Evolutionary conservation across 2,329 filamentous ascomycete species (phyloP), one percentile per base, ranked within the genome.

Genomic region (Lecanicillium sp.): DNA sequence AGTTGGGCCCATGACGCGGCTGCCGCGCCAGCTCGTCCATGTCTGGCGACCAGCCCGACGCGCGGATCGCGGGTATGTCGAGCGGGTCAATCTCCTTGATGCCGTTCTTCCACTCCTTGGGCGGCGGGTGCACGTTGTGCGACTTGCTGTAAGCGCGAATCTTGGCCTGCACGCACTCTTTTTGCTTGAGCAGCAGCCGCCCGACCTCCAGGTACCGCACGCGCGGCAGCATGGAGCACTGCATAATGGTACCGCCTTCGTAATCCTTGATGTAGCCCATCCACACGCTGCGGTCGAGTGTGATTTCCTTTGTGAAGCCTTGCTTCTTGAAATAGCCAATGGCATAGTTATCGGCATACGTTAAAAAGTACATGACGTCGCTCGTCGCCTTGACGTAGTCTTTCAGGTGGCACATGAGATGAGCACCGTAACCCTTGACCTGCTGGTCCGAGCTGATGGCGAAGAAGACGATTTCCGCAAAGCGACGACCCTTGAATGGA

Each of bases 221-320:
- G 46, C 84, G 85, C 7, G 90, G 90, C 15, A 98, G 74, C 92
- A 98, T 97, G 37, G 84, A 87, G 56, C 92, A 98, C 65, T 98
- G 92, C 92, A 98, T 98, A 45, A 98, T 94, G 0, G 92, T 98
- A 42, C 92, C 92, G 42, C 92, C 92, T 63, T 98, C 92, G 60
- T 98, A 98, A 59, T 98, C 92, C 59, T 98, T 98, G 68, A 98
- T 98, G 54, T 97, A 98, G 3, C 92, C 92, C 92, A 97, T 97
- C 92, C 92, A 98, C 4, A 87, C 81, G 3, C 82, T 80, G 53
- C 81, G 84, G 43, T 92, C 85, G 1, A 98, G 77, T 0, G 89
- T 95, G 47, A 98, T 97, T 53, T 98, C 90, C 59, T 98, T 98
- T 2, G 92, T 97, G 56, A 98, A 98, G 0, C 92, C 92, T 59